Evolutionary conservation across 176 grass and related monocot species (phyloP).

Genomic region (Oryza meyeriana): DNA sequence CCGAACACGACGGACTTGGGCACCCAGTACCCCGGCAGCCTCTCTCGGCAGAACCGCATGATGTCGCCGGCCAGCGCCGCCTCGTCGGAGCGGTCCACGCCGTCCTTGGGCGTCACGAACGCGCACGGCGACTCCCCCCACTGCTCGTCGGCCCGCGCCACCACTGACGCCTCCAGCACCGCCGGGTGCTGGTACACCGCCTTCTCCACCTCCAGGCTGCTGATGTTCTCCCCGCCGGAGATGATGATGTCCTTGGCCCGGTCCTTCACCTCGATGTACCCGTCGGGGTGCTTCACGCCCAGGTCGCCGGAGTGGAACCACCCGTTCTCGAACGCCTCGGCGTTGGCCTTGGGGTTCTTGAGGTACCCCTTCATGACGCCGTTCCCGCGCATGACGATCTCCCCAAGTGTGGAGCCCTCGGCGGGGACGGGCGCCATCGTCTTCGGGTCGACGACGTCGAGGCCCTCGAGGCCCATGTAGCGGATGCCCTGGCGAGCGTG

Average conservation of each 20-base stretch:
- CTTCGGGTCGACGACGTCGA: conserved; percentile 67
- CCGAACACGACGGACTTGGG: conserved; percentile 96
- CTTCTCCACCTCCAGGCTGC: conserved; percentile 94
- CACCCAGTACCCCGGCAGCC: conserved; percentile 85
- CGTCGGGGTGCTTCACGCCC: conserved; percentile 67
- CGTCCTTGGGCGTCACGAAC: conserved; percentile 69
- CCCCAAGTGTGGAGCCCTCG: conserved; percentile 66
- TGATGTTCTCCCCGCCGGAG: conserved; percentile 97
- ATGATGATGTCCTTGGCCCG: conserved; percentile 97
- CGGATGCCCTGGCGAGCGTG: conserved; percentile 84
- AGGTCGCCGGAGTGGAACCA: conserved; percentile 96
- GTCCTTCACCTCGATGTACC: conserved; percentile 94
- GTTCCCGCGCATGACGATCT: conserved; percentile 95
- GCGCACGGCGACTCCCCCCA: conserved; percentile 97
- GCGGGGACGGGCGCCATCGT: conserved; percentile 73
- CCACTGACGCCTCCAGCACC: conserved; percentile 80
- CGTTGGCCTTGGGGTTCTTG: conserved; percentile 73
- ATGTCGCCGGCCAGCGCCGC: conserved; percentile 52
- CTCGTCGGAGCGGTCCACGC: conserved; percentile 46
- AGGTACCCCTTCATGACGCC: conserved; percentile 94
- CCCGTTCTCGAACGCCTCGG: conserved; percentile 73
- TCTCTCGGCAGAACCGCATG: conserved; percentile 72
- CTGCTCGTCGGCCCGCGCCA: conserved; percentile 76
- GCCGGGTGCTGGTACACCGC: conserved; percentile 75
- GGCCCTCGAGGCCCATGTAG: conserved; percentile 71